phyloP scores from a whole-genome alignment of 495 filamentous ascomycete species.

The Aspergillus asperescens region DNA sequence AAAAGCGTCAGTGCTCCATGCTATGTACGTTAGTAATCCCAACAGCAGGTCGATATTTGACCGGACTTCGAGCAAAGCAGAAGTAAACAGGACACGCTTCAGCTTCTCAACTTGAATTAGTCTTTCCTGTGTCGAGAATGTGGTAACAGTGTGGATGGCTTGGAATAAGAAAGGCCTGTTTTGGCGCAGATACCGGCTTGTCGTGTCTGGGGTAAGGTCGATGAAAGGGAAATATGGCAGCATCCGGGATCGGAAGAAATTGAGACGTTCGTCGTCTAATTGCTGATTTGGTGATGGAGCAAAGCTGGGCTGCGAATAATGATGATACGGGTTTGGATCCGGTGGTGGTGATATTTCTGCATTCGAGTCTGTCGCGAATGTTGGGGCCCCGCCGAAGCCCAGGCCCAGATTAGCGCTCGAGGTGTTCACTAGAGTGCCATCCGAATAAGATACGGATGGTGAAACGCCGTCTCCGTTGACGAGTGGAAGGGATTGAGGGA shows the following conservation, averaged over 20 bases:
- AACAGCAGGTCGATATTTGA: conserved; percentile 27
- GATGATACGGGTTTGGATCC: background rate
- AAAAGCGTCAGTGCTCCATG: conserved; percentile 33
- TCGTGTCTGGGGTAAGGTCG: conserved; percentile 16
- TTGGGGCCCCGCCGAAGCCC: background rate
- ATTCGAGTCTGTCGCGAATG: background rate
- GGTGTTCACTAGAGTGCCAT: background rate
- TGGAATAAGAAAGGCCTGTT: conserved; percentile 23
- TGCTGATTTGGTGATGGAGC: conserved; percentile 22
- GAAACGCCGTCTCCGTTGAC: background rate
- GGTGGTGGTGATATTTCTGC: conserved; percentile 6
- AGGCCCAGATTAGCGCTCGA: background rate
- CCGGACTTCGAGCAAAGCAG: conserved; percentile 21
- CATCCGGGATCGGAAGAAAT: conserved; percentile 38
- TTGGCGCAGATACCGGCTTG: conserved; percentile 21
- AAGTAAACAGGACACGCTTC: conserved; percentile 20
- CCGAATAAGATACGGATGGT: background rate
- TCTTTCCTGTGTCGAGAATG: conserved; percentile 23
- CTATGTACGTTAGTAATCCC: conserved; percentile 26
- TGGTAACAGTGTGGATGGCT: conserved; percentile 23
- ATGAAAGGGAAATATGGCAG: conserved; percentile 42
- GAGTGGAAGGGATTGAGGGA: too few relatives aligned
- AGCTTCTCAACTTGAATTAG: conserved; percentile 19
- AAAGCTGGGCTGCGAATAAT: background rate
- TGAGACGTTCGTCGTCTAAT: conserved; percentile 33